These are phyloP conservation scores for Ceratobasidium theobromae DNA, from an alignment of 1,284 basidiomycete genomes.

Conservation along the genomic window DNA sequence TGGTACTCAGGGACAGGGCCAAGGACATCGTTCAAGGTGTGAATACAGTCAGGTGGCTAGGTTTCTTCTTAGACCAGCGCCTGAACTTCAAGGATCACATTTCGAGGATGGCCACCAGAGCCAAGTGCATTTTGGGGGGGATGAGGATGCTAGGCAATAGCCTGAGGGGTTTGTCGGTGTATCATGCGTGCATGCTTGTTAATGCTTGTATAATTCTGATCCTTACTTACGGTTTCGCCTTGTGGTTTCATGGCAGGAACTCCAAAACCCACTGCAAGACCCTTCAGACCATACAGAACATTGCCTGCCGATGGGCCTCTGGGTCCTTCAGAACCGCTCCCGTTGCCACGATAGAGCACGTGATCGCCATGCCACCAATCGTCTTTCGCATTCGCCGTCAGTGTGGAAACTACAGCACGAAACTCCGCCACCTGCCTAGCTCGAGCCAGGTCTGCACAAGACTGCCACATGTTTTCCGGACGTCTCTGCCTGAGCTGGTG, in stretches of 20 bases:
- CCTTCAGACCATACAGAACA: not conserved
- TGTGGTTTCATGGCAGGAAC: not conserved
- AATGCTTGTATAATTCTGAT: not conserved
- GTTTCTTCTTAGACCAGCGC: constrained; percentile 4
- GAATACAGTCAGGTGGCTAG: constrained; percentile 23
- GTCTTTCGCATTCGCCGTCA: not conserved
- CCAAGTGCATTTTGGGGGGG: not conserved
- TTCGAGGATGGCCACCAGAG: not conserved
- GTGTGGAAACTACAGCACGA: not conserved
- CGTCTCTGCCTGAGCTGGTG: too few species aligned
- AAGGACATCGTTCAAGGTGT: not conserved
- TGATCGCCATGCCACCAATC: not conserved
- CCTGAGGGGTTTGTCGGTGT: not conserved
- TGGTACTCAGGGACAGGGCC: not conserved
- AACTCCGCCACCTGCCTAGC: not conserved
- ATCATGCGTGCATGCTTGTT: not conserved
- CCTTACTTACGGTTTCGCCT: not conserved
- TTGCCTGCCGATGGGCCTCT: not conserved
- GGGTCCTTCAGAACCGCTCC: not conserved
- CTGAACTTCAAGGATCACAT: constrained; percentile 24
- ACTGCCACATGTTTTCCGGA: too few species aligned
- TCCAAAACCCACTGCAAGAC: too few species aligned
- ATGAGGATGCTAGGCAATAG: constrained; percentile 25
- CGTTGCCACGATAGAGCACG: not conserved
- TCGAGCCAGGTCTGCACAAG: not conserved